Conservation (phyloP, 139 green algal genomes). For the Astrephomene gubernaculifera region DNA sequence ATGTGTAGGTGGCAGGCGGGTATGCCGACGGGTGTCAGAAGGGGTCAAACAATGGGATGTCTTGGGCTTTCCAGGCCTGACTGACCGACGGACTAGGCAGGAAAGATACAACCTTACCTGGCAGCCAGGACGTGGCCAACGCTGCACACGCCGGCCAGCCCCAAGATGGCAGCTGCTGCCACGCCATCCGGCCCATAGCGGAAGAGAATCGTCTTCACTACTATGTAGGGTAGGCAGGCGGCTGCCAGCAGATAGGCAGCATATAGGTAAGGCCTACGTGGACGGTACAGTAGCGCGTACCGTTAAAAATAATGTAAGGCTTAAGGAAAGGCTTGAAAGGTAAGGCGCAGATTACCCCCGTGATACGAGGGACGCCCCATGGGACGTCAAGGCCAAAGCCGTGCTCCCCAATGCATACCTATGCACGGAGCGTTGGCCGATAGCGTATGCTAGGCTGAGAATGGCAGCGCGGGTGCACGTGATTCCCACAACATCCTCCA, state of each 20-base stretch:
- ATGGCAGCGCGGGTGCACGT: constrained; percentile 50
- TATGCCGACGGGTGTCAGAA: too few species aligned
- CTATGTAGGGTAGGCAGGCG: constrained; percentile 55
- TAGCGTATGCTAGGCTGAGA: constrained; percentile 59
- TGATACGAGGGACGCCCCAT: too few species aligned
- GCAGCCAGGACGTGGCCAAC: constrained; percentile 66
- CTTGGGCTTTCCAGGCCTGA: too few species aligned
- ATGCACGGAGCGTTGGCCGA: constrained; percentile 51
- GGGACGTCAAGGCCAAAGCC: too few species aligned
- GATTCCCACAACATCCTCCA: constrained; percentile 70
- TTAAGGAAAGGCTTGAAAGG: too few species aligned
- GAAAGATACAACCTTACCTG: too few species aligned
- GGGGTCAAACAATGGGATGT: too few species aligned
- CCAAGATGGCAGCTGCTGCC: constrained; percentile 55
- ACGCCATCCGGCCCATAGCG: constrained; percentile 25
- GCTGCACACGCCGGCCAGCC: constrained; percentile 59
- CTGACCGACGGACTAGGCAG: too few species aligned
- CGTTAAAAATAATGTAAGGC: too few species aligned
- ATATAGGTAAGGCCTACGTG: constrained; percentile 72
- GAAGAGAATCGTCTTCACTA: constrained; percentile 63
- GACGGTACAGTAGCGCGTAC: too few species aligned
- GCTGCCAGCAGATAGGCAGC: constrained; percentile 59
- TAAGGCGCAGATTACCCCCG: too few species aligned
- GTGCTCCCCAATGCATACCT: constrained; percentile 53
- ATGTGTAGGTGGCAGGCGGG: too few species aligned